These are phyloP conservation scores for Phoenix dactylifera DNA, from an alignment of 176 grass and related monocot genomes.

Conservation along the genomic window DNA sequence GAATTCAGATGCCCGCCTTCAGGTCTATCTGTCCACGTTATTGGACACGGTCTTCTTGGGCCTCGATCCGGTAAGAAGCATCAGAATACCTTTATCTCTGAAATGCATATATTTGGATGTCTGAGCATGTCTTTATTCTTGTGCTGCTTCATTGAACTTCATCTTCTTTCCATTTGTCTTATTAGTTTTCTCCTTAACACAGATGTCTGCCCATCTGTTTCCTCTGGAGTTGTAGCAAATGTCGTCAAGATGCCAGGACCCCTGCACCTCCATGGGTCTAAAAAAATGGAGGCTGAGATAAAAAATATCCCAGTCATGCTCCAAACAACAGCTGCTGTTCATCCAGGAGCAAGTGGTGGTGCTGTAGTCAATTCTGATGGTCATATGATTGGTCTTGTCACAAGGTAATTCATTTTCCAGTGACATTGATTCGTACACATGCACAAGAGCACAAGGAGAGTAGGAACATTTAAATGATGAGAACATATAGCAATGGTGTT, in stretches of 20 bases:
- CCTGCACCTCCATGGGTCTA: slow-evolving; percentile 24
- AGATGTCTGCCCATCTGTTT: slow-evolving; percentile 65
- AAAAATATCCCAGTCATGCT: slow-evolving; percentile 61
- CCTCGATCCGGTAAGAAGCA: slow-evolving; percentile 66
- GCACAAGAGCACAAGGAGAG: too few relatives aligned
- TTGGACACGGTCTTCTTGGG: slow-evolving; percentile 87
- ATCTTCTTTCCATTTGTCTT: too few relatives aligned
- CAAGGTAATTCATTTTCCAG: slow-evolving; percentile 47
- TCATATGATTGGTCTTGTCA: slow-evolving; percentile 73
- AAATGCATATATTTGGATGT: too few relatives aligned
- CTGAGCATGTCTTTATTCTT: too few relatives aligned
- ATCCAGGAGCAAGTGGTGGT: slow-evolving; percentile 88
- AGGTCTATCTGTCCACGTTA: slow-evolving; percentile 52
- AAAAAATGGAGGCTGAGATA: slow-evolving; percentile 22
- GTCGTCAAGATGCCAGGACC: slow-evolving; percentile 35
- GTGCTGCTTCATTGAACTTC: too few relatives aligned
- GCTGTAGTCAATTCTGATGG: slow-evolving; percentile 68
- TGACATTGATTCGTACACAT: neutral
- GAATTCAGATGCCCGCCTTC: slow-evolving; percentile 61
- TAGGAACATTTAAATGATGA: too few relatives aligned
- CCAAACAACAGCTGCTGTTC: slow-evolving; percentile 90
- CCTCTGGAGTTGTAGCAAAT: slow-evolving; percentile 75
- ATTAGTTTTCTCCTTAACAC: slow-evolving; percentile 11
- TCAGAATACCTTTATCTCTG: too few relatives aligned
- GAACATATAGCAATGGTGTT: too few relatives aligned